Base-by-base conservation (phyloP, 2,329 filamentous ascomycete genomes). In the Epichloe glyceriae region DNA sequence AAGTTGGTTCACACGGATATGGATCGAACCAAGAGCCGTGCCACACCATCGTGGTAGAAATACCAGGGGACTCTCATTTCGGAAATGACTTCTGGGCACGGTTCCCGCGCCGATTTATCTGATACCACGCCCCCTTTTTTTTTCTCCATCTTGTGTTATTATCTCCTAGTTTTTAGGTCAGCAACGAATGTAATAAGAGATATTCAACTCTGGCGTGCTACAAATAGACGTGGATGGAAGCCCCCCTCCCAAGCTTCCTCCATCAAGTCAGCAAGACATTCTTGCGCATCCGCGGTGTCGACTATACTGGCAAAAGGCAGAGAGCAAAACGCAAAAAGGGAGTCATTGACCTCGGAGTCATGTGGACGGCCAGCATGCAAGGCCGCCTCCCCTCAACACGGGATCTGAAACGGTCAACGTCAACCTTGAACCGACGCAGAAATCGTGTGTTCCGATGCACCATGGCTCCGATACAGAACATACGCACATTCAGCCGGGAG, bases 211-310 rank as follows among this genome's bases (percentile, higher is more conserved):
- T 4, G 8, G 26, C 26, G 26, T 10, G 26, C 26, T 10, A 30
- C 8, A 10, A 4, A 30, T 10, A 30, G 8, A 30, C 8, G 10
- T 10, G 26, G 26, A 30, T 10, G 26, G 7, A 30, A 8, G 2
- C 0, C 22, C 6, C 6, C 6, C 8, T 3, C 8, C 26, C 8
- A 10, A 30, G n/a, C 22, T 22, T 30, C 26, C 26, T 30, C 8
- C 26, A 10, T 30, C 26, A 30, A 10, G 8, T 30, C 26, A 30
- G 69, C 3, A 57, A 64, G 53, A 58, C 52, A 8, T 76, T 75
- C 61, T 55, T 68, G 20, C 71, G 69, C 6, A 49, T 70, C 17
- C 75, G 73, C 58, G 72, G 70, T 33, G 57, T 73, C 50, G 73
- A 76, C 59, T 73, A 70, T 57, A 66, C 61, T 53, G 26, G 26